Conservation (phyloP, 2,329 filamentous ascomycete species). For the Aspergillus novoparasiticus region DNA sequence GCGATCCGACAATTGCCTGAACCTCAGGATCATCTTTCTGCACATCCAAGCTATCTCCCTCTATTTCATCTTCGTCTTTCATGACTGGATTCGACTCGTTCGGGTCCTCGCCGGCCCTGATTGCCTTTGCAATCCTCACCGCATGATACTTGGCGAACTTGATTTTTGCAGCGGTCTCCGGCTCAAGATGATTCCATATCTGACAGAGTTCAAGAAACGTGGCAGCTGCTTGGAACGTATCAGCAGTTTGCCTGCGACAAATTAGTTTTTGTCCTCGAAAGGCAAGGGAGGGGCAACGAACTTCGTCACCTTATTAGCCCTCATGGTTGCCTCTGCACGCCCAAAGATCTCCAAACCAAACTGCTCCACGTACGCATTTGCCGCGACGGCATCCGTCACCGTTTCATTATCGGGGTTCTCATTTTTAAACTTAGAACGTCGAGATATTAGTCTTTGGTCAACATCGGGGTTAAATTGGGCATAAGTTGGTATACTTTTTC, state of each 20-base stretch:
- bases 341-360: conserved; percentile 89
- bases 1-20: conserved; percentile 51
- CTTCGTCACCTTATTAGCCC: conserved; percentile 81
- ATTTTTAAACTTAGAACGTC: conserved; percentile 62
- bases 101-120: conserved; percentile 88
- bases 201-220: conserved; percentile 88
- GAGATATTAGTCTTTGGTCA: conserved; percentile 10
- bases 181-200: conserved; percentile 77
- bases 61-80: conserved; percentile 46
- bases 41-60: conserved; percentile 51
- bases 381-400: conserved; percentile 80
- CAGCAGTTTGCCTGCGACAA: conserved; percentile 74
- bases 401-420: conserved; percentile 78
- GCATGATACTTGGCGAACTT: conserved; percentile 98
- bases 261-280: conserved; percentile 18
- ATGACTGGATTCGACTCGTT: conserved; percentile 83
- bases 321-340: conserved; percentile 78
- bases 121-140: conserved; percentile 82
- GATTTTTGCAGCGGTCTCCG: conserved; percentile 80
- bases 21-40: conserved; percentile 69
- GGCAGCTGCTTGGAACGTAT: conserved; percentile 88
- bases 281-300: conserved; percentile 34
- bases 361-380: conserved; percentile 90
- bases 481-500: conserved; percentile 62
- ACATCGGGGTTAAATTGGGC: conserved; percentile 2